Percentiles rank a stretch among this genome's conserved stretches.
phyloP scores from a whole-genome alignment of 129 eudicot species.

The Chrysanthemum makinoi region DNA sequence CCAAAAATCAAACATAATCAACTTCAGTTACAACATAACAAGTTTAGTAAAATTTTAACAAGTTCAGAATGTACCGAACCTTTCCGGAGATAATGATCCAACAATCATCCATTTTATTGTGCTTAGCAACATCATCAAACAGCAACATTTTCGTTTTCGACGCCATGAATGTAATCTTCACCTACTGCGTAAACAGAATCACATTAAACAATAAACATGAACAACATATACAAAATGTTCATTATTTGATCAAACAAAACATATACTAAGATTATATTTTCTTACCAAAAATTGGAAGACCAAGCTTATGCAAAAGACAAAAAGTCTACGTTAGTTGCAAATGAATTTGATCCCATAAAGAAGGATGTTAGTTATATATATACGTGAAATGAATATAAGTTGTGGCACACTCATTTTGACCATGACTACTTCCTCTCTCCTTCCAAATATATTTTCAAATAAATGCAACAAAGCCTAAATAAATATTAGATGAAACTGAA shows the following conservation, averaged over 20 bases:
- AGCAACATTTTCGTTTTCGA: conserved; percentile 53
- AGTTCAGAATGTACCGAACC: conserved; percentile 45
- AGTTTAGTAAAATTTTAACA: neutral
- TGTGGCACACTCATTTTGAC: conserved; percentile 31
- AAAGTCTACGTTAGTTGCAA: neutral
- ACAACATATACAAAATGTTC: neutral
- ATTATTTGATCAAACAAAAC: neutral
- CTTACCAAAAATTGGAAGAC: neutral
- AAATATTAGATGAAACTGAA: neutral
- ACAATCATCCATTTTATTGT: conserved; percentile 71
- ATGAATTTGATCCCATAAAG: conserved; percentile 13
- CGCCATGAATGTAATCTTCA: conserved; percentile 39
- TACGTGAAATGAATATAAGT: neutral
- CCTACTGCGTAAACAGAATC: conserved; percentile 15
- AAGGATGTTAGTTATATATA: neutral
- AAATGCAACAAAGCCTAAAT: no score
- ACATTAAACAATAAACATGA: neutral
- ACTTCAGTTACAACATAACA: neutral
- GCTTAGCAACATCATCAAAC: conserved; percentile 75
- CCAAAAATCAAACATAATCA: neutral
- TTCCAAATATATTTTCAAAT: neutral
- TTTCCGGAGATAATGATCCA: conserved; percentile 85
- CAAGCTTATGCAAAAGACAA: neutral
- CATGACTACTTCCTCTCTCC: neutral
- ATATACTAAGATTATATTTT: neutral